Base-by-base conservation (phyloP, 441 rosid species). In the Biscutella auriculata region DNA sequence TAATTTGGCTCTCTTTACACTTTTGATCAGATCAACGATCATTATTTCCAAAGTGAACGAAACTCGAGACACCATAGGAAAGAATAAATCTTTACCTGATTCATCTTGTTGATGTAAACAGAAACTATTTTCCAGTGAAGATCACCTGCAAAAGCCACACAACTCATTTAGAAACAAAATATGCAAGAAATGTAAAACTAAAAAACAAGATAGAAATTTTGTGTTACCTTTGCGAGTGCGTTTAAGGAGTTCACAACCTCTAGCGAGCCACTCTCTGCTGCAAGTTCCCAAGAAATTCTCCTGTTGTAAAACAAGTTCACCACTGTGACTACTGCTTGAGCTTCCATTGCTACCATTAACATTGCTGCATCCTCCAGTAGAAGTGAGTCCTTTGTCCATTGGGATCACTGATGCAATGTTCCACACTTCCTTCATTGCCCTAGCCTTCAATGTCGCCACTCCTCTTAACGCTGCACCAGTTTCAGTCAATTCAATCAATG, bases 81-180 rank as follows among this genome's bases (percentile, higher is more conserved):
- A 13, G 14, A 6, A 28, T 16, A 25, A 9, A 12, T 9, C 33
- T n/a, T 8, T 62, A 84, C 97, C 88, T 89, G 93, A 62, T 81
- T 81, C 73, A 56, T 49, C 67, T 62, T 77, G 83, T 87, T 84
- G 54, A 84, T 73, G 60, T 84, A 87, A 58, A 87, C 95, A 14
- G 94, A 89, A 12, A 89, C 95, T 16, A 84, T 29, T 54, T 89
- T 89, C 97, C 91, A 87, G 64, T 87, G 97, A 40, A 89, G 88
- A 73, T 81, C 90, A 19, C 90, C 90, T 83, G 81, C 10, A 29
- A 17, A 8, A 60, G 40, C 27, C 40, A 34, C 9, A 36, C 0
- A 27, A 0, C 27, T 16, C 12, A n/a, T n/a, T 19, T 51, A 17
- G 9, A 39, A 6, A 47, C 10, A 5, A 35, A 30, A 51, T 28